Base-by-base conservation (phyloP, 23 red algal species). In the Gracilaria gracilis region DNA sequence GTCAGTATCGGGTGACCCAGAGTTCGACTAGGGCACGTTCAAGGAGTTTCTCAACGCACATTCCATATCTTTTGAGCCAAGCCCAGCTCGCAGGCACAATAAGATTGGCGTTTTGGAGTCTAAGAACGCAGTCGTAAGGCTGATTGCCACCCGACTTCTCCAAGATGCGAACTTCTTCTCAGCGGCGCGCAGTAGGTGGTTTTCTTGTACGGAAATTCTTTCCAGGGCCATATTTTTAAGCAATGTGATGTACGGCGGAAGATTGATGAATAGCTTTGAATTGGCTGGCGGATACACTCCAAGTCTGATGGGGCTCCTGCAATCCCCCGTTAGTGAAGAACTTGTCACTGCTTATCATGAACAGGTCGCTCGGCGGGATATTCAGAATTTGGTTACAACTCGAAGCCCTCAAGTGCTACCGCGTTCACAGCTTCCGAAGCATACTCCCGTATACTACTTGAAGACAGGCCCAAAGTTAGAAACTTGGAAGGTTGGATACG, bases 11-110 rank as follows among this genome's bases (percentile, higher is more conserved):
- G 66, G 44, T 21, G 66, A 87, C 64, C 83, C 35, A 20, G 83
- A 87, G 1, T 87, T 87, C 62, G 29, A 62, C 20, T 65, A 84
- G n/a, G 27, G 44, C 16, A 57, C 27, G 24, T 86, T 72, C 59
- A 42, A 64, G 16, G 58, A 69, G 19, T 86, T 67, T 44, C 31
- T 72, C 61, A 44, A 23, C 20, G 67, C 16, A 73, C 28, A 34
- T 25, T 34, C 28, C 67, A 75, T 75, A 40, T 17, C 28, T 19
- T 87, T 87, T 34, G 1, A 5, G 23, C 64, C 61, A 13, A 15
- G 24, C 49, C 67, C 61, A 14, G 64, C 83, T 87, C 83, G 83
- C n/a, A 23, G 66, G 19, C 83, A 87, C 40, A 76, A 87, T 58
- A 87, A 87, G 25, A 28, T 87, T 24, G 2, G 83, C 25, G 66